Conservation (phyloP, 352 stramenopile genomes). For the Globisporangium ultimum region DNA sequence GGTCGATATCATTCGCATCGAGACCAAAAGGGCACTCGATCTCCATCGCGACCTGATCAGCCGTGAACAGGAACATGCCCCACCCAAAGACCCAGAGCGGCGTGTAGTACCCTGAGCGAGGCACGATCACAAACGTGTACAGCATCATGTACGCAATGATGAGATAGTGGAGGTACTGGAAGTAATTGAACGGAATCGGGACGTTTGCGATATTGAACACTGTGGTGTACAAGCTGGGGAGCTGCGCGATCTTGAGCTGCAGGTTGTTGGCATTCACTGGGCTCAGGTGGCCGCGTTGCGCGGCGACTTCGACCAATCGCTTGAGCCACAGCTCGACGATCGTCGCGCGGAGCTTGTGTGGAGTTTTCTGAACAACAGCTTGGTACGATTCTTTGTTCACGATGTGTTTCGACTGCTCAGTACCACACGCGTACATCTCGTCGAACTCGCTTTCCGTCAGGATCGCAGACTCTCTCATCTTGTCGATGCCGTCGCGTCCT, state of each 20-base stretch:
- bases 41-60: conserved; percentile 79
- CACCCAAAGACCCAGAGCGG: conserved; percentile 79
- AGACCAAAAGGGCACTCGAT: conserved; percentile 82
- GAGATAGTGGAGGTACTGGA: conserved; percentile 75
- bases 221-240: conserved; percentile 73
- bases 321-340: conserved; percentile 83
- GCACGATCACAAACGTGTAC: conserved; percentile 85
- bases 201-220: conserved; percentile 86
- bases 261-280: conserved; percentile 52
- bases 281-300: conserved; percentile 55
- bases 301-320: conserved; percentile 62
- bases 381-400: conserved; percentile 50
- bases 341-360: conserved; percentile 67
- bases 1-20: conserved; percentile 79
- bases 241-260: conserved; percentile 61
- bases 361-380: conserved; percentile 54
- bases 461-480: conserved; percentile 51
- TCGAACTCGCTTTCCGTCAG: conserved; percentile 66
- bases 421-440: conserved; percentile 66
- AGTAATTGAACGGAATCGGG: conserved; percentile 86
- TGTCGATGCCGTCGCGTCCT: conserved; percentile 63
- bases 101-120: conserved; percentile 64
- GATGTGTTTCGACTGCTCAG: conserved; percentile 43
- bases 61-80: conserved; percentile 80
- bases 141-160: conserved; percentile 73